These are phyloP conservation scores for Martensiomyces pterosporus DNA, from an alignment of 192 early-diverging fungal species.

Conservation along the genomic window DNA sequence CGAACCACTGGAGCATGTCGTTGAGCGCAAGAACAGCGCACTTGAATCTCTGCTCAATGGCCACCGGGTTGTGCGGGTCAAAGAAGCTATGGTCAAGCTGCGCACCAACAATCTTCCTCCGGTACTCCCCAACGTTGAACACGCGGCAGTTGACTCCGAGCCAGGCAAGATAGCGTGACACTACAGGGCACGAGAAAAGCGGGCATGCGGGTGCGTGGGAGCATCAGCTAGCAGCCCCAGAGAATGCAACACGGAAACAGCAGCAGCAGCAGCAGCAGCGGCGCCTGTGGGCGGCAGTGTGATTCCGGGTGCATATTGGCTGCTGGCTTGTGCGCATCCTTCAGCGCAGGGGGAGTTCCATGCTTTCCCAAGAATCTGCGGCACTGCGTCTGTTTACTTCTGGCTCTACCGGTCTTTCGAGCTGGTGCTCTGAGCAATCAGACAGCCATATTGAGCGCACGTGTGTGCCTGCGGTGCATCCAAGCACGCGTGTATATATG, in stretches of 20 bases:
- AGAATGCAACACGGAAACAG: background rate
- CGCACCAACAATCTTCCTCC: conserved; percentile 84
- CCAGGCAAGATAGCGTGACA: conserved; percentile 93
- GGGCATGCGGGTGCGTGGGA: background rate
- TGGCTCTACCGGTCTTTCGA: too few species aligned
- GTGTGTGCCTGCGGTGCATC: too few species aligned
- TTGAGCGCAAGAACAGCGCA: conserved; percentile 80
- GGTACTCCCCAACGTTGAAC: conserved; percentile 98
- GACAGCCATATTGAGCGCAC: too few species aligned
- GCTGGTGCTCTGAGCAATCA: too few species aligned
- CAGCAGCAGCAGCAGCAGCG: too few species aligned
- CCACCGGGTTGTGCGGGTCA: conserved; percentile 76
- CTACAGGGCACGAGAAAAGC: conserved; percentile 35
- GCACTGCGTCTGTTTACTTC: too few species aligned
- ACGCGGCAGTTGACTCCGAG: conserved; percentile 88
- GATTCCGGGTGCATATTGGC: too few species aligned
- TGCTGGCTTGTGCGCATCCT: too few species aligned
- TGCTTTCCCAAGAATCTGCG: too few species aligned
- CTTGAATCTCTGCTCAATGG: conserved; percentile 66
- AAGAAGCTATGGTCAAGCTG: conserved; percentile 82
- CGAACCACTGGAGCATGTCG: conserved; percentile 93
- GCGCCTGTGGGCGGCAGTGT: conserved; percentile 1
- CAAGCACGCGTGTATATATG: too few species aligned
- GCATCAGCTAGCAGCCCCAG: too few species aligned
- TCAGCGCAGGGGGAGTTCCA: too few species aligned